Evolutionary conservation across 768 basidiomycete genomes (phyloP), one percentile per base, ranked within the genome.

Genomic region (Rubroboletus pulcherrimus): DNA sequence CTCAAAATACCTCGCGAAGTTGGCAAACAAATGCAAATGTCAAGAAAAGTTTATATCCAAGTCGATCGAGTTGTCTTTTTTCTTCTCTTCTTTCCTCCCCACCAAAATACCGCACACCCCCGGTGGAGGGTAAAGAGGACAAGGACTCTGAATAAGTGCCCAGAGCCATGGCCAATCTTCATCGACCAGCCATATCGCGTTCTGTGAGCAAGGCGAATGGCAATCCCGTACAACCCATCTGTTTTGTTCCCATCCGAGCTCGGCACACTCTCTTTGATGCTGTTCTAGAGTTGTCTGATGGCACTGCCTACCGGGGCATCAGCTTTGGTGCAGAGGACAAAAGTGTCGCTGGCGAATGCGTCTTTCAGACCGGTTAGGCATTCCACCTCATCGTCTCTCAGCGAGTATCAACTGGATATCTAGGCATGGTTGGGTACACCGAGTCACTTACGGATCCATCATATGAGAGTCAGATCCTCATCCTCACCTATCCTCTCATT

Each of bases 351-450:
- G 97, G 97, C 64, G 97, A 99, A 82, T 98, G 97, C 73, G 97
- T 99, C 67, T 99, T 99, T 77, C 96, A 98, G 78, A 99, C 97
- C 39, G 97, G 97, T 95, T 67, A 71, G 87, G 63, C 66, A 44
- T 59, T 49, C 54, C 49, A 56, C 24, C 21, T 55, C 29, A 50
- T 57, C 37, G 41, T 49, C 33, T 40, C 43, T 39, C 24, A 52
- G 50, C 49, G 47, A 43, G 49, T 54, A 61, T 61, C 55, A 66
- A 66, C 53, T 46, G 24, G 33, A 43, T 24, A 43, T 59, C 51
- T 66, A 99, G 97, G 97, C 53, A 98, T 99, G 96, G 94, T 98
- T 54, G 97, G 97, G 31, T 99, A 99, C 73, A 93, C 93, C 37
- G 97, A 98, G 67, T 98, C 96, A 19, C 77, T 98, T 63, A 99